Evolutionary conservation across 495 filamentous ascomycete genomes (phyloP), one percentile per base, ranked within the genome.

Genomic region (Daldinia decipiens): DNA sequence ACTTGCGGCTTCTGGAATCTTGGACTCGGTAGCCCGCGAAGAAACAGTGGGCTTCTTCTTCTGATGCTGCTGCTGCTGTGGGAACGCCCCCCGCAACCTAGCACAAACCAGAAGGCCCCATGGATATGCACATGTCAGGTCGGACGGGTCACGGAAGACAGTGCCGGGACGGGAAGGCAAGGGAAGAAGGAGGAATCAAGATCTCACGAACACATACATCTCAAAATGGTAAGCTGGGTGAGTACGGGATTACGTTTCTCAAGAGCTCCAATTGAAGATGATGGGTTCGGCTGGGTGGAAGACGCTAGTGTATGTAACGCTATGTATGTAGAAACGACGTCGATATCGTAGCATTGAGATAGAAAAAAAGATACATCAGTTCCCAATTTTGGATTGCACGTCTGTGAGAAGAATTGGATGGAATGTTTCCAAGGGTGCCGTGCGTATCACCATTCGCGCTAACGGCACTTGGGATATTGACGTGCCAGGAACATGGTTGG

Each of bases 121-220:
- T 62, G 70, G 70, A 65, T 69, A 73, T 68, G 70, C 61, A 68
- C 70, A 73, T 62, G 17, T 73, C 57, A 73, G 62, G 70, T 73
- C 65, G 70, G 61, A 73, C 61, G 70, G 61, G 56, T 26, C 32
- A 62, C 70, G 70, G 70, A 66, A 68, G 45, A 56, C 57, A 65
- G 59, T 53, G 66, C 70, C 70, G 70, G 70, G 40, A 65, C 65
- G 70, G 70, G 61, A 65, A 69, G 43, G 55, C 45, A 60, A 65
- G 54, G 51, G 64, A 45, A 32, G 36, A 27, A 5, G 4, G 39
- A 24, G 39, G 39, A 40, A 51, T 39, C 17, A 50, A 65, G 64
- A 68, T 67, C 69, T 64, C 69, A 64, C 64, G 60, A 64, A 54
- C 58, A 53, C 50, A 53, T 53, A 29, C 29, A 32, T 68, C 68